Conservation (phyloP, 768 basidiomycete species). For the Rubroboletus satanas region DNA sequence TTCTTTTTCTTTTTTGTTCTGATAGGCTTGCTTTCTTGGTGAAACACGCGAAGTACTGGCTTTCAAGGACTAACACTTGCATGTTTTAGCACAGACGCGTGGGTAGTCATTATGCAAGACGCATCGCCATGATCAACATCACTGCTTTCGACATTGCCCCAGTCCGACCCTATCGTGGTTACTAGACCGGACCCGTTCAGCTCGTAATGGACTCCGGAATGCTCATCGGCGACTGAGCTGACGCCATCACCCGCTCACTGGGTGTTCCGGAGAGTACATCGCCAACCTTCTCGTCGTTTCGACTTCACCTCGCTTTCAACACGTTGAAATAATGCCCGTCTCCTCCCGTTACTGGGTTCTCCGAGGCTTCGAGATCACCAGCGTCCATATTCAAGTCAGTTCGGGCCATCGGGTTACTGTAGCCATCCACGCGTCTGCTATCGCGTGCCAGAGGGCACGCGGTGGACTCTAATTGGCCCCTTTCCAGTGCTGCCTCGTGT, state of each 20-base stretch:
- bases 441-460: conserved; percentile 18
- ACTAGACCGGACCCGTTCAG: background rate
- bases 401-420: background rate
- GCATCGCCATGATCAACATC: background rate
- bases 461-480: conserved; percentile 16
- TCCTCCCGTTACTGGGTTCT: background rate
- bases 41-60: too few relatives aligned
- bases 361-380: background rate
- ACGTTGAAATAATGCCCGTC: background rate
- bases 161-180: background rate
- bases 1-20: too few relatives aligned
- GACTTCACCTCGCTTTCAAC: background rate
- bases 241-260: background rate
- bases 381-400: background rate
- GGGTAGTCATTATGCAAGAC: background rate
- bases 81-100: background rate
- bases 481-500: conserved; percentile 33
- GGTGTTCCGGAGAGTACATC: background rate
- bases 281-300: background rate
- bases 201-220: background rate
- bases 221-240: background rate
- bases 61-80: too few relatives aligned
- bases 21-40: too few relatives aligned
- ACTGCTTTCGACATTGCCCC: background rate
- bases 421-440: background rate